Conservation (phyloP, 306 rosid genomes). For the Castanea sativa region DNA sequence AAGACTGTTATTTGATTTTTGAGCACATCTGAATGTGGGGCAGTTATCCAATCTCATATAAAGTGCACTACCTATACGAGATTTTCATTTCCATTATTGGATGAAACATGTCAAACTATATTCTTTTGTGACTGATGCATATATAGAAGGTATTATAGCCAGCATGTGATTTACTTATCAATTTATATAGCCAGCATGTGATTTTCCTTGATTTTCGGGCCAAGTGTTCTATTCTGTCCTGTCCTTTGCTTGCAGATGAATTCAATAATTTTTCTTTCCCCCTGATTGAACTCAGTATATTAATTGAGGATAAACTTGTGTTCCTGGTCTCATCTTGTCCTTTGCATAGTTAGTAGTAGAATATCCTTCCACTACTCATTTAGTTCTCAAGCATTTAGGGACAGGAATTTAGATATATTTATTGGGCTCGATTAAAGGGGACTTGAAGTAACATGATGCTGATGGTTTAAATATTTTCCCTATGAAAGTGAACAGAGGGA, state of each 20-base stretch:
- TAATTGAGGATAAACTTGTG: neutral
- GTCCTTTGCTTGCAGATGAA: neutral
- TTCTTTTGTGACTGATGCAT: neutral
- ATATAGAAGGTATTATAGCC: neutral
- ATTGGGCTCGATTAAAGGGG: neutral
- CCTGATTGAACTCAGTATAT: neutral
- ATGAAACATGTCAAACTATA: neutral
- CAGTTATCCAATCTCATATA: slow-evolving; percentile 12
- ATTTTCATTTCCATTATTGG: slow-evolving; percentile 9
- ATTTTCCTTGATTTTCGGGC: neutral
- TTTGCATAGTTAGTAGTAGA: neutral
- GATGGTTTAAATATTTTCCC: neutral
- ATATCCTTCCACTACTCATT: neutral
- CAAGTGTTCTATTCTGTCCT: neutral
- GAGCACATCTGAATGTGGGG: neutral
- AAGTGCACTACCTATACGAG: slow-evolving; percentile 9
- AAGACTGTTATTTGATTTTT: neutral
- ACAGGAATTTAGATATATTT: neutral
- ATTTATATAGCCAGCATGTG: neutral
- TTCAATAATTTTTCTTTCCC: too few relatives aligned
- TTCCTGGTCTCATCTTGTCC: neutral
- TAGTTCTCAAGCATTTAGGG: neutral
- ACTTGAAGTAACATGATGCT: neutral
- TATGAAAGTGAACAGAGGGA: neutral
- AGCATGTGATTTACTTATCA: neutral